Base-by-base conservation (phyloP, 2,329 filamentous ascomycete genomes). In the Epichloe elymi region DNA sequence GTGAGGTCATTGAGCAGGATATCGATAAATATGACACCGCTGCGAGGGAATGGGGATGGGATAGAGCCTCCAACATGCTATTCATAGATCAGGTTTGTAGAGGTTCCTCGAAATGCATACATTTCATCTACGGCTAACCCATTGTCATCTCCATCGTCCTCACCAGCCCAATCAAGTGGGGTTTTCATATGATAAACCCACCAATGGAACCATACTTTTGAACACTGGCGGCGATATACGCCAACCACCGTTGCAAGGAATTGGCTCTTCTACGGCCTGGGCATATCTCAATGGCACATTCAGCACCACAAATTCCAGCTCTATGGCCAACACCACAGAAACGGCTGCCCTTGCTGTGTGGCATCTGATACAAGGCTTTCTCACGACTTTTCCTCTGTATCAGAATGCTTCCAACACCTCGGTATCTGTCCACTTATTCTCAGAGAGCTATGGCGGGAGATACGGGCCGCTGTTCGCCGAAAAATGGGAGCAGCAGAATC, bases 371-470 rank as follows among this genome's bases (percentile, higher is more conserved):
- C 80, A 84, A 57, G 76, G 72, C 23, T 83, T 81, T 62, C 56
- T 86, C 52, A 70, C 68, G 14, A 67, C 71, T 1, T 83, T 83
- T 53, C 79, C 80, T 0, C 70, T 78, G 54, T 79, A 81, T 57
- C 74, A 75, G 37, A 76, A 76, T 4, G 69, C 73, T 4, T 62
- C 65, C 36, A 69, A 71, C 54, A 66, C 71, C 39, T 66, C 73
- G 0, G 59, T 80, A 17, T 78, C 78, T 5, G 72, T 87, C 49
- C 81, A 82, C 57, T 67, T 87, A 4, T 86, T 85, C 54, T 75
- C 81, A 1, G 82, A 88, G 62, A 83, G 79, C 63, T 84, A 86
- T 62, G 79, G 82, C 36, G 85, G 85, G 12, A 77, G 80, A 51
- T 88, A 86, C 58, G 85, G 80, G 0, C 82, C 82, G 2, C 69